Percentiles rank a stretch among this genome's conserved stretches.
These are phyloP conservation scores for Saccharomycopsis hybrid DNA, from an alignment of 1,139 yeast genomes.

Conservation along the genomic window DNA sequence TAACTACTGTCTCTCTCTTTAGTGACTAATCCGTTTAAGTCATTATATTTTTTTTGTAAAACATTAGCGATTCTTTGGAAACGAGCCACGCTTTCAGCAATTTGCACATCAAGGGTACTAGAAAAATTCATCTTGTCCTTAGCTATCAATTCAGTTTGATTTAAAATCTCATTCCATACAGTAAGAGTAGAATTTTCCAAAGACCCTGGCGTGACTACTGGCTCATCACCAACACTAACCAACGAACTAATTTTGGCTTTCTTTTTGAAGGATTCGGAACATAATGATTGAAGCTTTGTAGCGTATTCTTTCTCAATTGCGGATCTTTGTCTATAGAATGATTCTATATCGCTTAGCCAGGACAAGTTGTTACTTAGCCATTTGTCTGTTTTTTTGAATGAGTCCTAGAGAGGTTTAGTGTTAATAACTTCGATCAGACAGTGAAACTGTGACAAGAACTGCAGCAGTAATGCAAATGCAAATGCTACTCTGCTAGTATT, in stretches of 20 bases:
- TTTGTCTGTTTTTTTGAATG: conserved; percentile 60
- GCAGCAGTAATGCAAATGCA: no score
- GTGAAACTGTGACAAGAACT: no score
- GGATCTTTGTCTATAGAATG: conserved; percentile 80
- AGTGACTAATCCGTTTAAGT: conserved; percentile 52
- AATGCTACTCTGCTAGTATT: no score
- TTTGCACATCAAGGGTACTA: conserved; percentile 53
- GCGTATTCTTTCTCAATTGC: conserved; percentile 79
- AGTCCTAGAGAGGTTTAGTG: conserved; percentile 5
- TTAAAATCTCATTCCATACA: conserved; percentile 86
- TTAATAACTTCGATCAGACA: background rate
- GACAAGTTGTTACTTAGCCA: conserved; percentile 73
- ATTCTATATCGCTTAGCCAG: conserved; percentile 74
- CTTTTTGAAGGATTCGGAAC: conserved; percentile 66
- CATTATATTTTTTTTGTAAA: conserved; percentile 49
- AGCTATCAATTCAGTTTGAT: conserved; percentile 79
- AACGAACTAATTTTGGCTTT: conserved; percentile 64
- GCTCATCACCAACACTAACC: conserved; percentile 85
- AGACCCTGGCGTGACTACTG: conserved; percentile 91
- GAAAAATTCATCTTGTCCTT: conserved; percentile 57
- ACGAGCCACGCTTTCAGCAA: conserved; percentile 56
- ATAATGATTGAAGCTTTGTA: conserved; percentile 53
- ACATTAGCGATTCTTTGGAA: conserved; percentile 49
- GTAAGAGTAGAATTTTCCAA: conserved; percentile 87
- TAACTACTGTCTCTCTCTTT: conserved; percentile 55